Evolutionary conservation across 805 yeast species (phyloP), one percentile per base, ranked within the genome.

Genomic region (Saturnispora ahearnii): DNA sequence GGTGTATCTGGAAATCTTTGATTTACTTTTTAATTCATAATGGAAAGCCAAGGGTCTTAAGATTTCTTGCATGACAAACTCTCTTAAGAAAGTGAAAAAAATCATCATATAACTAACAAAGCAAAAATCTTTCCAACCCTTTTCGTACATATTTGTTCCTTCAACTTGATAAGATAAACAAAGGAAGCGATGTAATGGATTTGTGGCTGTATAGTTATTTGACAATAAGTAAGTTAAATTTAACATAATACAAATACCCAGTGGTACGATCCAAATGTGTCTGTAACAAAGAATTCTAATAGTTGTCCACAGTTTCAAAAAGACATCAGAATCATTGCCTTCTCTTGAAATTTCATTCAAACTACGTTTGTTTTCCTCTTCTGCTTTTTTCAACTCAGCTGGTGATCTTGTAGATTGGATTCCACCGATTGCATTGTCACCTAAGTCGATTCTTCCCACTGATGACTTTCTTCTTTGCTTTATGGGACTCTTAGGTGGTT

Each of bases 11-110:
- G 77, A 78, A 41, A 79, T 65, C 65, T 87, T 90, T 21, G 73
- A 72, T 52, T 73, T 75, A 49, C 68, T 69, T 37, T 56, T 70
- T 36, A 87, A 61, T 1, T 87, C 87, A 41, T 65, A 70, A 33
- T 52, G 50, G 9, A 31, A 37, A 2, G 96, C 91, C 33, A 87
- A 53, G 7, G 98, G 98, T 58, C 73, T 74, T 52, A 93, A 77
- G 1, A 88, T 59, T 32, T 78, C 72, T 64, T 89, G 90, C 98
- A 93, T 89, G 56, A 80, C 62, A 62, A 93, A 91, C 67, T 93
- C 99, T 60, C 99, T 79, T 56, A 79, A 72, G 63, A 91, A 93
- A 0, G 96, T 85, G 76, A 93, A 90, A 59, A 89, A 82, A 36
- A 93, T 66, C 76, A 91, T 85, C 69, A 87, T 82, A 64, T 79